Evolutionary conservation across 2,329 filamentous ascomycete species (phyloP).

Genomic region (Fusarium azukiicola): DNA sequence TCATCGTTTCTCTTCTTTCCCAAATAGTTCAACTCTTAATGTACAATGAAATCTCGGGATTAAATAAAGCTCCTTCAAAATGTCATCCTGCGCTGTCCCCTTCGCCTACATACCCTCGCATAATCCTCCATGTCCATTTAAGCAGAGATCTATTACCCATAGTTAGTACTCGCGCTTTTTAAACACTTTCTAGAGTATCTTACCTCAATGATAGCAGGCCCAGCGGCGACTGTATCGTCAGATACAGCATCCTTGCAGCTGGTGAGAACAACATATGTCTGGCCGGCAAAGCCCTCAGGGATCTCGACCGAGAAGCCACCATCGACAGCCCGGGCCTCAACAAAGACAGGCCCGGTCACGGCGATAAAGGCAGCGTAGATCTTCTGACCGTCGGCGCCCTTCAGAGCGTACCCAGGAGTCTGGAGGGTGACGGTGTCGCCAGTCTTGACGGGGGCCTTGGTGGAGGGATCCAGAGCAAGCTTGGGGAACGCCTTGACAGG

Average conservation of each 20-base stretch:
- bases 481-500: slow-evolving; percentile 81
- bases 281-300: slow-evolving; percentile 59
- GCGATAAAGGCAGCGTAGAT: slow-evolving; percentile 62
- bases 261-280: slow-evolving; percentile 65
- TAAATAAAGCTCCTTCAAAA: too few relatives aligned
- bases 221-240: slow-evolving; percentile 63
- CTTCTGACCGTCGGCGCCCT: slow-evolving; percentile 46
- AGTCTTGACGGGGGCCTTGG: slow-evolving; percentile 50
- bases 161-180: background rate
- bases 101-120: background rate
- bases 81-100: background rate
- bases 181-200: slow-evolving; percentile 18
- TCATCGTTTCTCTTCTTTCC: too few relatives aligned
- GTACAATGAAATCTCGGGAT: too few relatives aligned
- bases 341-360: slow-evolving; percentile 51
- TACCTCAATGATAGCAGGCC: slow-evolving; percentile 61
- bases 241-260: slow-evolving; percentile 59
- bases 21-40: too few relatives aligned
- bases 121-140: slow-evolving; percentile 2
- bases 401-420: slow-evolving; percentile 53
- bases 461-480: slow-evolving; percentile 60
- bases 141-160: slow-evolving; percentile 33
- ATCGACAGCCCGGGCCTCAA: slow-evolving; percentile 43
- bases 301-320: slow-evolving; percentile 52
- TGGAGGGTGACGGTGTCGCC: slow-evolving; percentile 52